Percentiles rank a stretch among this genome's conserved stretches.
phyloP scores from a whole-genome alignment of 2,329 filamentous ascomycete species.

The Zasmidium cellare region DNA sequence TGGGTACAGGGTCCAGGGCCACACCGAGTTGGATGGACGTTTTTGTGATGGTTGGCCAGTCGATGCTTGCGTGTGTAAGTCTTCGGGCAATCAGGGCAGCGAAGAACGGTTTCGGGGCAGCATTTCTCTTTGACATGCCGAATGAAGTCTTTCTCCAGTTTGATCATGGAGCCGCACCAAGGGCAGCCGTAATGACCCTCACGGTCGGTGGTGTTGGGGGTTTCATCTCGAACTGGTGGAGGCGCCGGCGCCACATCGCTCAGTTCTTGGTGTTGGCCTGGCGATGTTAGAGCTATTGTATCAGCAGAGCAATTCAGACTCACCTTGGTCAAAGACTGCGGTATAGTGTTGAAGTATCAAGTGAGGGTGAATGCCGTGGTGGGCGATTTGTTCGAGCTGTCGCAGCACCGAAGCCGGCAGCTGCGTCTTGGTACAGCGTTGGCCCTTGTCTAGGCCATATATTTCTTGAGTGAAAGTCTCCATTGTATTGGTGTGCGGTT shows the following conservation, averaged over 20 bases:
- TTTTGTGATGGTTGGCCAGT: conserved; percentile 1
- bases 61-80: background rate
- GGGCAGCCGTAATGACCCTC: conserved; percentile 1
- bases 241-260: background rate
- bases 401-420: background rate
- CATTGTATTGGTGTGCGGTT: background rate
- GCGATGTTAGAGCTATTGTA: background rate
- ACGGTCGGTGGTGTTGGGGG: background rate
- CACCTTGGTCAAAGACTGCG: background rate
- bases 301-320: background rate
- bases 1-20: background rate
- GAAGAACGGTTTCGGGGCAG: background rate
- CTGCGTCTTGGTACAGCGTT: background rate
- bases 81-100: conserved; percentile 5
- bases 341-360: background rate
- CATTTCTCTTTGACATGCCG: conserved; percentile 8
- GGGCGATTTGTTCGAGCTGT: background rate
- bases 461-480: background rate
- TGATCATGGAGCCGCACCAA: background rate
- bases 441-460: background rate
- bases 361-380: background rate
- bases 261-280: background rate
- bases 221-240: background rate
- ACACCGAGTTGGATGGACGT: background rate
- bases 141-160: conserved; percentile 7